phyloP scores from a whole-genome alignment of 306 rosid species.

The Vigna mungo region DNA sequence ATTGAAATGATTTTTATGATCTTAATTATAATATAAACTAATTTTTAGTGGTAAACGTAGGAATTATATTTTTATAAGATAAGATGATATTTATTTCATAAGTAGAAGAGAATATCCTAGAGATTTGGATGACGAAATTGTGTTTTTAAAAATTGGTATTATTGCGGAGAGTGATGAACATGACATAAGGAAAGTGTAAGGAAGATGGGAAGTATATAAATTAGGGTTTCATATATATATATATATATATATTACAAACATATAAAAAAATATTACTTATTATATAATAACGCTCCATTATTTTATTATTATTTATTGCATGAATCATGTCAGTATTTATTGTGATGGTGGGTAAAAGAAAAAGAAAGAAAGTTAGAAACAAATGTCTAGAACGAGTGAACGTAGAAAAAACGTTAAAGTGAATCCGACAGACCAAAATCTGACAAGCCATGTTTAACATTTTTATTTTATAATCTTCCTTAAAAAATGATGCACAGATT shows the following conservation, averaged over 20 bases:
- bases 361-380: neutral
- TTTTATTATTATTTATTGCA: conserved; percentile 7
- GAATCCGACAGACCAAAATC: conserved; percentile 55
- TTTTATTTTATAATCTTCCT: neutral
- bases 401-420: conserved; percentile 33
- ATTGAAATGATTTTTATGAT: too few relatives aligned
- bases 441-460: conserved; percentile 49
- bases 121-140: conserved; percentile 6
- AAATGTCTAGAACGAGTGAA: conserved; percentile 38
- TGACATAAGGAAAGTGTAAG: conserved; percentile 36
- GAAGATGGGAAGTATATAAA: conserved; percentile 23
- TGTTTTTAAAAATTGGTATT: neutral
- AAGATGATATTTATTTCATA: too few relatives aligned
- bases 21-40: too few relatives aligned
- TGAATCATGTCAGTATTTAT: conserved; percentile 12
- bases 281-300: neutral
- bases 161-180: conserved; percentile 18
- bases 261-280: neutral
- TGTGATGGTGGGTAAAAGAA: neutral
- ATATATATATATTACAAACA: conserved; percentile 13
- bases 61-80: too few relatives aligned
- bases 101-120: neutral
- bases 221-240: neutral
- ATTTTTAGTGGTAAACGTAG: too few relatives aligned
- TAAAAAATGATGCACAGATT: conserved; percentile 7